These are phyloP conservation scores for Fraxinus latifolia DNA, from an alignment of 305 asterid species.

Conservation along the genomic window DNA sequence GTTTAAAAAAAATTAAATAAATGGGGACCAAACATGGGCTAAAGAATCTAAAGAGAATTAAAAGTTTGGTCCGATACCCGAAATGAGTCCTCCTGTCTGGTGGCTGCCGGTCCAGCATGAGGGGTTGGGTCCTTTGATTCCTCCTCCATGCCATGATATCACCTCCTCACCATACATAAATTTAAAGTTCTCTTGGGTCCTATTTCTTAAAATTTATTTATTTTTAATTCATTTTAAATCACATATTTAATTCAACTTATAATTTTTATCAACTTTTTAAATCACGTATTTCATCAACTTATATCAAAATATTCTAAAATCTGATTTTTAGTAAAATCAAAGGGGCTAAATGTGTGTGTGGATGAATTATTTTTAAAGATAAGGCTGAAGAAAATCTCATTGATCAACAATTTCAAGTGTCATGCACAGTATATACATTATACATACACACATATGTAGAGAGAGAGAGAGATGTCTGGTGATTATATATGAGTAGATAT, in stretches of 20 bases:
- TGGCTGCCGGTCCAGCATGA: conserved; percentile 40
- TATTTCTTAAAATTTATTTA: too few relatives aligned
- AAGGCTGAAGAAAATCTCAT: neutral
- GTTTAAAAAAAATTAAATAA: too few relatives aligned
- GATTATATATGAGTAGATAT: neutral
- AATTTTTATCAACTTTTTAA: too few relatives aligned
- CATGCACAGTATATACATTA: neutral
- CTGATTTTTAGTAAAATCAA: too few relatives aligned
- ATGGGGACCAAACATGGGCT: too few relatives aligned
- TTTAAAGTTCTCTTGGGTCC: neutral
- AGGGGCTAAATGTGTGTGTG: neutral
- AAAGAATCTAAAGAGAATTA: too few relatives aligned
- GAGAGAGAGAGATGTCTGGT: neutral
- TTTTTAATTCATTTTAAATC: too few relatives aligned
- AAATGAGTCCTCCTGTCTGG: conserved; percentile 46
- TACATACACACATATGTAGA: neutral
- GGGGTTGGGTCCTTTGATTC: neutral
- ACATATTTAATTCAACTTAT: too few relatives aligned
- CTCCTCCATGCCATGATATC: conserved; percentile 9
- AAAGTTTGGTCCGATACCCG: neutral
- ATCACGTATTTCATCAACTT: too few relatives aligned
- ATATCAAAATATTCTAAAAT: too few relatives aligned
- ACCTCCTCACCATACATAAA: conserved; percentile 18
- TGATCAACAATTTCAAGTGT: neutral
- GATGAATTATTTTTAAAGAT: neutral